Base-by-base conservation (phyloP, 169 alveolate species). In the Plasmodium falciparum region DNA sequence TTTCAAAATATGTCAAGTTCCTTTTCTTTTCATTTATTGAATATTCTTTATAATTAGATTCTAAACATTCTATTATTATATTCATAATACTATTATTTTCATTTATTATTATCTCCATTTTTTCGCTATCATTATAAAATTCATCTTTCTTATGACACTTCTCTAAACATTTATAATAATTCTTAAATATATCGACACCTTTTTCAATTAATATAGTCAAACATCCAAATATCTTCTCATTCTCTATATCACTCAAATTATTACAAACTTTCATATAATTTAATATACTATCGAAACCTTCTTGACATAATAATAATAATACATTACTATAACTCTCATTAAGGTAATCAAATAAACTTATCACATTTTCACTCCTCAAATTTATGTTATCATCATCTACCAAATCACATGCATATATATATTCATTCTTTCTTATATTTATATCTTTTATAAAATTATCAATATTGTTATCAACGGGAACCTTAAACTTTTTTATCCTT, bases 251-350 rank as follows among this genome's bases (percentile, higher is more conserved):
- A 63, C 54, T 61, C 0, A 83, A 54, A 50, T 67, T 71, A 49
- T 83, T 67, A 33, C 47, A 69, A 43, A 67, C 58, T n/a, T 85
- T 43, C 17, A 83, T 59, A 50, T 70, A 83, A 83, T 83, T 83
- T 43, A 83, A 29, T 9, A 83, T 22, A 7, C 29, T 33, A 45
- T 83, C 91, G 50, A 83, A 83, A 7, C 91, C 91, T 50, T 83
- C 91, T 33, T 83, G 91, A 22, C 86, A 69, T 62, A 83, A 67
- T 12, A 83, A 50, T 22, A 83, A 33, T 58, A 83, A 58, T n/a
- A 71, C 56, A 49, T 83, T 69, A 52, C 91, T 56, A 70, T 83
- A 83, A 83, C 91, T 83, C 12, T 83, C 91, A 50, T 83, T 83
- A 15, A 83, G 59, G 22, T 69, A 83, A 67, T 52, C 71, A 72